These are phyloP conservation scores for Seiridium unicorne DNA, from an alignment of 2,329 filamentous ascomycete species.

Conservation along the genomic window DNA sequence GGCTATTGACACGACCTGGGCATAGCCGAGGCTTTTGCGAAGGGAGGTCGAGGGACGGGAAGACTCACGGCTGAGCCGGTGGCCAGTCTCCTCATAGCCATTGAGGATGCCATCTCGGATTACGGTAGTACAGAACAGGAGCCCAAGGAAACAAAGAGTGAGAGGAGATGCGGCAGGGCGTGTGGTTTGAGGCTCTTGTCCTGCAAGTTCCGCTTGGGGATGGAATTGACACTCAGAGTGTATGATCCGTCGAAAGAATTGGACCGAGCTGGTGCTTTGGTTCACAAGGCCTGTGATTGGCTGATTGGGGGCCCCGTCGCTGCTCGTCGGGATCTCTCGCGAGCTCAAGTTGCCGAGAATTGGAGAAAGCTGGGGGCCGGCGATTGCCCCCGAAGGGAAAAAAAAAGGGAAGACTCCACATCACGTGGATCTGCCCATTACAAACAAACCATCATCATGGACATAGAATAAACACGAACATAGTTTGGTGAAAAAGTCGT, in stretches of 20 bases:
- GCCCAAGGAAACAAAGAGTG: slow-evolving; percentile 5
- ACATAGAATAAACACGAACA: too few species aligned
- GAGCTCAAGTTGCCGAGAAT: slow-evolving; percentile 3
- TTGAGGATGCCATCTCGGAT: slow-evolving; percentile 56
- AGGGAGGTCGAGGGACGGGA: slow-evolving; percentile 15
- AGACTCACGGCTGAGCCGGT: slow-evolving; percentile 54
- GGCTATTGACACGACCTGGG: not conserved
- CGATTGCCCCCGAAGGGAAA: too few species aligned
- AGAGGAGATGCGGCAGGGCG: slow-evolving; percentile 4
- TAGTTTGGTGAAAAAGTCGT: too few species aligned
- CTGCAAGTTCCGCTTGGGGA: slow-evolving; percentile 23
- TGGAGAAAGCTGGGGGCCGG: slow-evolving; percentile 2
- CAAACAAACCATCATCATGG: too few species aligned
- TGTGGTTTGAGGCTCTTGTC: slow-evolving; percentile 25
- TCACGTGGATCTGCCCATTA: not conserved
- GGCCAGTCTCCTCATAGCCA: slow-evolving; percentile 62
- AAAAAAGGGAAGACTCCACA: not conserved
- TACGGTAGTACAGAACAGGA: not conserved
- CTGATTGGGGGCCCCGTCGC: not conserved
- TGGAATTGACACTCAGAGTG: not conserved
- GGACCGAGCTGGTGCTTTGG: slow-evolving; percentile 4
- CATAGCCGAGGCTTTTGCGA: slow-evolving; percentile 9
- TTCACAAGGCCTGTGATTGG: not conserved
- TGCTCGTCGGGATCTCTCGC: slow-evolving; percentile 2
- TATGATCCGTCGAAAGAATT: slow-evolving; percentile 10